Evolutionary conservation across 495 filamentous ascomycete species (phyloP), one percentile per base, ranked within the genome.

Genomic region (Talaromyces adpressus): DNA sequence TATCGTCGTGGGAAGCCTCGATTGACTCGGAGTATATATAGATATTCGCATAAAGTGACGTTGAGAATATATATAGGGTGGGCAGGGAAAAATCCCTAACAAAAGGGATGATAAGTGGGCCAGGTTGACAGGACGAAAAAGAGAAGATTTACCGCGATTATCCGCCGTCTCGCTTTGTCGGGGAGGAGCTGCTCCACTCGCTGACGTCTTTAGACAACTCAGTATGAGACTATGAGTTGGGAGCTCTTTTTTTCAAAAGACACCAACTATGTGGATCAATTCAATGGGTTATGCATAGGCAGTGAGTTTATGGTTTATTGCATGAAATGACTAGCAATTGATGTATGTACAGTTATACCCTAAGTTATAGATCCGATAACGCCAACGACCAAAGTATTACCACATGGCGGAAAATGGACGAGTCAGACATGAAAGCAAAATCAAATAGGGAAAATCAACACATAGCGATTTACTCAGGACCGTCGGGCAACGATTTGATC

Each of bases 401-500:
- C 57, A 59, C 57, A 59, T 41, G 11, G 36, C 36, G 20, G 29
- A 36, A 14, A 30, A 30, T 34, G 18, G 8, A 3, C 30, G 0
- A 36, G 2, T 20, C 9, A 20, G 34, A 56, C 23, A 56, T 36
- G 0, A 20, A 59, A 20, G 45, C 18, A 60, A 60, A 30, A 45
- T 16, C 7, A 11, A 60, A 23, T 25, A 47, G 0, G 4, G 20
- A 45, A n/a, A 20, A 41, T 1, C 18, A 29, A 25, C 3, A 47
- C 8, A 20, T 12, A 29, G 18, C 20, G 16, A 27, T 27, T 27
- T 34, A 60, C 8, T 62, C 60, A 9, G 60, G 2, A 3, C 59
- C 91, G 14, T 90, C 89, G 3, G 91, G 90, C 67, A 95, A 71
- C 67, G 83, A 80, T 20, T 81, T 85, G 67, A 97, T 85, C 7